Percentiles rank a stretch among this genome's conserved stretches.
Evolutionary conservation across 768 basidiomycete genomes (phyloP).

Genomic region (Chalciporus pseudorubinellus): DNA sequence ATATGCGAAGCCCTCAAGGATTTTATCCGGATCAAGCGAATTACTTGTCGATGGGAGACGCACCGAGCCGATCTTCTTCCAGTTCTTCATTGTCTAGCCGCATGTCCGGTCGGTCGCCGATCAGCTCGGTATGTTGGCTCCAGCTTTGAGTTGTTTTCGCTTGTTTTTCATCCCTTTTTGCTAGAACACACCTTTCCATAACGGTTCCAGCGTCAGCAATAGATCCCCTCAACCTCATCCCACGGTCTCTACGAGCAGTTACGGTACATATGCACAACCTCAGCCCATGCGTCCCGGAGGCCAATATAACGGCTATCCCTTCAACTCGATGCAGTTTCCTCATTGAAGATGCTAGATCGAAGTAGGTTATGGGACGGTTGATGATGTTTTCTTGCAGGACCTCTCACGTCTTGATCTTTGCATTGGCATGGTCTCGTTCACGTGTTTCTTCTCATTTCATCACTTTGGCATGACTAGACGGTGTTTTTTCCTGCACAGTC

Average conservation of each 20-base stretch:
- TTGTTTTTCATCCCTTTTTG: neutral
- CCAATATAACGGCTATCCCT: constrained; percentile 22
- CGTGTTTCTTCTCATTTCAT: neutral
- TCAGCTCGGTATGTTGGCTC: constrained; percentile 22
- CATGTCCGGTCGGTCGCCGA: constrained; percentile 30
- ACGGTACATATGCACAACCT: constrained; percentile 22
- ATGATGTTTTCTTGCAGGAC: neutral
- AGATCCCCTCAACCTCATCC: constrained; percentile 23
- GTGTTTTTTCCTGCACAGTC: neutral
- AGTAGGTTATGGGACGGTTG: neutral
- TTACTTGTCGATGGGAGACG: constrained; percentile 23
- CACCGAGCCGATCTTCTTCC: constrained; percentile 32
- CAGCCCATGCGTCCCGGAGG: constrained; percentile 23
- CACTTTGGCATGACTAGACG: neutral
- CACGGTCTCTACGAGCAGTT: constrained; percentile 7
- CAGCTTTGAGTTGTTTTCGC: neutral
- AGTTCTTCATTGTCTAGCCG: constrained; percentile 34
- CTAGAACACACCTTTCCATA: constrained; percentile 28
- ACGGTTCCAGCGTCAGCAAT: constrained; percentile 5
- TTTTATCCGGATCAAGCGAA: constrained; percentile 25
- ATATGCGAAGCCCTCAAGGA: constrained; percentile 15
- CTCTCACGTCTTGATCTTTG: neutral
- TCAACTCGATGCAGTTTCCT: constrained; percentile 26
- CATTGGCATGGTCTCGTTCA: neutral
- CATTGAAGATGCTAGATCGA: constrained; percentile 2